Conservation (phyloP, 306 rosid species). For the Benincasa hispida region DNA sequence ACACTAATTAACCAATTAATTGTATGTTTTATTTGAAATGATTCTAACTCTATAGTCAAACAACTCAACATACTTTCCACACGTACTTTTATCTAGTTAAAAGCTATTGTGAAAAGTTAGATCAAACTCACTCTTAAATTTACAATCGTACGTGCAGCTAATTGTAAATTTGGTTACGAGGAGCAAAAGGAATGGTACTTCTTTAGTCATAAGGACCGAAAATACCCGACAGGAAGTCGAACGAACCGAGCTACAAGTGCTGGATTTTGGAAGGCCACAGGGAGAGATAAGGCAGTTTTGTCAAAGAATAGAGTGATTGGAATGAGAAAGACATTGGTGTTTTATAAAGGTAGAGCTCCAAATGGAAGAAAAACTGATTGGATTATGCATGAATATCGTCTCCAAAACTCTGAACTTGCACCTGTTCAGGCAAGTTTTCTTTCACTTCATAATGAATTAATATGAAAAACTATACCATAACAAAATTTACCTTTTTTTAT, state of each 20-base stretch:
- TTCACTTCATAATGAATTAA: not conserved
- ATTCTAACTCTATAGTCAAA: no score
- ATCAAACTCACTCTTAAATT: not conserved
- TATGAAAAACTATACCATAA: no score
- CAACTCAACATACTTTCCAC: no score
- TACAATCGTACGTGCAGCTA: slow-evolving; percentile 22
- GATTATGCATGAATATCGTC: slow-evolving; percentile 92
- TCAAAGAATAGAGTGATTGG: slow-evolving; percentile 66
- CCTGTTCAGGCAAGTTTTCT: slow-evolving; percentile 52
- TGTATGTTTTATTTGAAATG: not conserved
- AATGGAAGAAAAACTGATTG: slow-evolving; percentile 80
- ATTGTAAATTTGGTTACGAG: slow-evolving; percentile 60
- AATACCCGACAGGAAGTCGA: slow-evolving; percentile 80
- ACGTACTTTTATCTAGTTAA: no score
- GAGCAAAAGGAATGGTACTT: slow-evolving; percentile 88
- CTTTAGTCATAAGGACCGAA: slow-evolving; percentile 87
- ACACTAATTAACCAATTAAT: not conserved
- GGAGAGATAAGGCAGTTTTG: slow-evolving; percentile 81
- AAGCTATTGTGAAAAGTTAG: not conserved
- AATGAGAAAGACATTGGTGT: slow-evolving; percentile 86
- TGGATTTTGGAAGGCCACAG: slow-evolving; percentile 96
- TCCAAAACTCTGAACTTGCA: slow-evolving; percentile 63
- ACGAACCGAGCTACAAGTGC: slow-evolving; percentile 83
- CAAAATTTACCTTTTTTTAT: no score
- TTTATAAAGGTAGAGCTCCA: slow-evolving; percentile 90